A percentile compares a stretch with the other conserved stretches of the same genome.
Evolutionary conservation across 2,329 filamentous ascomycete genomes (phyloP).

Genomic region (Alternaria longipes): DNA sequence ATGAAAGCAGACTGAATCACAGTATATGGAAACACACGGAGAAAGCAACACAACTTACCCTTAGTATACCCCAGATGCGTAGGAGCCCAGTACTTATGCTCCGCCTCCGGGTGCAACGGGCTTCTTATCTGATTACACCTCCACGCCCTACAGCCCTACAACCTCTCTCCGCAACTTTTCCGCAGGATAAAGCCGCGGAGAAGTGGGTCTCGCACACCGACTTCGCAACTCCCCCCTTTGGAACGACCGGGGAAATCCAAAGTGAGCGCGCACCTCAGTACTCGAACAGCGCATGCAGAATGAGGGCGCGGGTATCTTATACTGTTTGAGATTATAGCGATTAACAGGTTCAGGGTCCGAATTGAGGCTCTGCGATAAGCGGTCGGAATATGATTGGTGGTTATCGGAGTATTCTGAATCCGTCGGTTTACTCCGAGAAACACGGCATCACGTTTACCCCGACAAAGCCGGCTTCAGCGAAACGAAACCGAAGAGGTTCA

Average conservation of each 20-base stretch:
- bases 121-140: background rate
- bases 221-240: background rate
- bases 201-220: conserved; percentile 3
- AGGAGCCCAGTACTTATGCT: background rate
- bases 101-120: background rate
- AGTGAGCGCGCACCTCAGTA: background rate
- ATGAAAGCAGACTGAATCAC: background rate
- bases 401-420: background rate
- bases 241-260: background rate
- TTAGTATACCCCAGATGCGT: background rate
- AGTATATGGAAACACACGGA: background rate
- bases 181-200: background rate
- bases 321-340: background rate
- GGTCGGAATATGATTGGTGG: background rate
- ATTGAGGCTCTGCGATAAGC: background rate
- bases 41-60: background rate
- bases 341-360: background rate
- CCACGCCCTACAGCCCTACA: background rate
- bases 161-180: background rate
- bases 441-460: too few species aligned
- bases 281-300: background rate
- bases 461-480: too few species aligned
- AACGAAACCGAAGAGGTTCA: too few species aligned
- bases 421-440: background rate
- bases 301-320: background rate